A percentile compares a stretch with the other conserved stretches of the same genome.
phyloP scores from a whole-genome alignment of 768 basidiomycete genomes.

The Antrodiella citrinella region DNA sequence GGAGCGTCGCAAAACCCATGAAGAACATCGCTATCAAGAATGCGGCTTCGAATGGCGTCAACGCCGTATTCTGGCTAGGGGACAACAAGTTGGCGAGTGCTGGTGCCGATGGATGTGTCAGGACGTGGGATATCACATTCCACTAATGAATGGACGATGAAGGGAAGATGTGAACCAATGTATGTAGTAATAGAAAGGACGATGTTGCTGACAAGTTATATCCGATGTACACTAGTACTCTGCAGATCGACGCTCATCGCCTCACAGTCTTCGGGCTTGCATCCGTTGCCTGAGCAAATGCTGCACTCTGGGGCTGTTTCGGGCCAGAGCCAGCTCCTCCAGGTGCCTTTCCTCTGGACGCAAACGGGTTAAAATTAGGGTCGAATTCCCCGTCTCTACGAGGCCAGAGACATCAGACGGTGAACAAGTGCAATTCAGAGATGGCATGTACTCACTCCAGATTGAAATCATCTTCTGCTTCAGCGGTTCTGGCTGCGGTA shows the following conservation, averaged over 20 bases:
- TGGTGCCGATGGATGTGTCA: slow-evolving; percentile 78
- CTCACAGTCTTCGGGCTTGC: not conserved
- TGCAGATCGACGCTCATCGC: not conserved
- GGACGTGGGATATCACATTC: slow-evolving; percentile 58
- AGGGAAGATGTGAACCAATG: slow-evolving; percentile 5
- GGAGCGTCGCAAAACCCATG: slow-evolving; percentile 63
- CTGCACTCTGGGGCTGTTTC: not conserved
- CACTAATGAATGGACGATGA: slow-evolving; percentile 13
- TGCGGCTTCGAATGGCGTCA: slow-evolving; percentile 79
- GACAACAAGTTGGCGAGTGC: slow-evolving; percentile 52
- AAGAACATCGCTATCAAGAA: slow-evolving; percentile 80
- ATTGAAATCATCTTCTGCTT: not conserved
- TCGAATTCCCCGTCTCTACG: not conserved
- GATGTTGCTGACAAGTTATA: not conserved
- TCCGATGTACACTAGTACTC: not conserved
- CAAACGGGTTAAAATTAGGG: not conserved
- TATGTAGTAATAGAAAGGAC: slow-evolving; percentile 18
- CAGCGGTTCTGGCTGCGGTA: too few relatives aligned
- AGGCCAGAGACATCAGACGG: not conserved
- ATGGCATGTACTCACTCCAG: not conserved
- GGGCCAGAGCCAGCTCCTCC: not conserved
- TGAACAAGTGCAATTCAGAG: not conserved
- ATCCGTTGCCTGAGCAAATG: not conserved
- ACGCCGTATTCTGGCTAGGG: slow-evolving; percentile 72
- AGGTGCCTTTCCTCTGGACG: not conserved